Percentiles rank a stretch among this genome's conserved stretches.
Conservation (phyloP, 192 early-diverging fungal genomes). For the Cladochytrium replicatum region DNA sequence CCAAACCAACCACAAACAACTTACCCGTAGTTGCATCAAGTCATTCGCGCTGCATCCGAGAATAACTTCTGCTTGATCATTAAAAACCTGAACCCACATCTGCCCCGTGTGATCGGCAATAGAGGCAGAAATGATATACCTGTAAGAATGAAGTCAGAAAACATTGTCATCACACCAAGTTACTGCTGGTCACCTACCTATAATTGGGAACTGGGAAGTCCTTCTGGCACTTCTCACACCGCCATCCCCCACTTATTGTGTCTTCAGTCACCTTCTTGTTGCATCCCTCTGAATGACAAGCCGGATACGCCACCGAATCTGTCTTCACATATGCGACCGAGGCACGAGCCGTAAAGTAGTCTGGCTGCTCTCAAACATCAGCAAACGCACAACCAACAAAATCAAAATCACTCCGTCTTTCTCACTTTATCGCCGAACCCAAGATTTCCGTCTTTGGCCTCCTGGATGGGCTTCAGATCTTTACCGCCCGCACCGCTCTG, state of each 20-base stretch:
- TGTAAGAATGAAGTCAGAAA: conserved; percentile 2
- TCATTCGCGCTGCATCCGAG: conserved; percentile 64
- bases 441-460: conserved; percentile 59
- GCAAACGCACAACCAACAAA: conserved; percentile 4
- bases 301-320: conserved; percentile 70
- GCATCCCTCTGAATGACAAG: conserved; percentile 68
- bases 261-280: conserved; percentile 82
- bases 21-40: conserved; percentile 48
- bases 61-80: conserved; percentile 62
- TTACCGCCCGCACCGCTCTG: conserved; percentile 17
- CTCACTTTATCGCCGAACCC: conserved; percentile 53
- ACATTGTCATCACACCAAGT: neutral
- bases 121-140: conserved; percentile 60
- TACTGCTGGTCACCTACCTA: conserved; percentile 45
- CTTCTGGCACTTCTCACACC: conserved; percentile 85
- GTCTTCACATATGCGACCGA: conserved; percentile 66
- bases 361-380: conserved; percentile 34
- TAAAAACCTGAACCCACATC: conserved; percentile 75
- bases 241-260: conserved; percentile 49
- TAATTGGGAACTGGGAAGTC: conserved; percentile 60
- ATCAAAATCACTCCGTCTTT: conserved; percentile 13
- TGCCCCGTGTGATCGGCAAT: conserved; percentile 71
- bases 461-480: conserved; percentile 52
- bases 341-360: conserved; percentile 64
- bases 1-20: conserved; percentile 1